Evolutionary conservation across 768 basidiomycete genomes (phyloP), one percentile per base, ranked within the genome.

Genomic region (Rhizopogon vesiculosus): DNA sequence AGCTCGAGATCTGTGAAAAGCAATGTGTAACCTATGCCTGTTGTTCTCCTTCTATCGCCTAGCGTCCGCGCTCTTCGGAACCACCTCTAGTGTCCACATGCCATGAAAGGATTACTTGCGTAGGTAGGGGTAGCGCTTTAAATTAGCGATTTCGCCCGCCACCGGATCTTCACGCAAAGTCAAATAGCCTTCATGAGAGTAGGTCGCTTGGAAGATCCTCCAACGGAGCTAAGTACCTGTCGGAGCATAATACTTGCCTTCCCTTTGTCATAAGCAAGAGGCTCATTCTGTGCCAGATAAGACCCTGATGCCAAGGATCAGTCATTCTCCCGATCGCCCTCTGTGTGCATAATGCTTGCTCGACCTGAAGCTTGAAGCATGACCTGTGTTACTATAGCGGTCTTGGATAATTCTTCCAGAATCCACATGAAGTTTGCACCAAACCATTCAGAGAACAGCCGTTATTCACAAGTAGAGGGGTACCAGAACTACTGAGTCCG

Each of bases 401-500:
- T 58, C 45, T 56, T 61, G 39, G 69, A 46, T 22, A 72, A 52
- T 49, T 2, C 22, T 22, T 22, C 22, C 22, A 2, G 22, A 22
- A 22, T 22, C 56, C 45, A 49, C 63, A 59, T 19, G 64, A 56
- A 3, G 66, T 67, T 41, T 18, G 19, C 5, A 42, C 5, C 18
- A 38, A 49, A 12, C 15, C 16, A 18, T 51, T 31, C n/a, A 45
- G 45, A 38, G 18, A 13, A 7, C 15, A n/a, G 16, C 13, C 3
- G 13, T 10, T 33, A 43, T 18, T n/a, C 33, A 42, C 3, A 33
- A 31, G 13, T 19, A 48, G 46, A 18, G 8, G 35, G 54, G 73
- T 65, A 9, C 65, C 67, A 56, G 72, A 73, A 50, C 73, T 73
- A 29, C 67, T 65, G 15, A 74, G 65, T 22, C 72, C 69, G 29